Percentiles rank a stretch among this genome's conserved stretches.
Evolutionary conservation across 768 basidiomycete species (phyloP).

Genomic region (Phanerochaete sordida): DNA sequence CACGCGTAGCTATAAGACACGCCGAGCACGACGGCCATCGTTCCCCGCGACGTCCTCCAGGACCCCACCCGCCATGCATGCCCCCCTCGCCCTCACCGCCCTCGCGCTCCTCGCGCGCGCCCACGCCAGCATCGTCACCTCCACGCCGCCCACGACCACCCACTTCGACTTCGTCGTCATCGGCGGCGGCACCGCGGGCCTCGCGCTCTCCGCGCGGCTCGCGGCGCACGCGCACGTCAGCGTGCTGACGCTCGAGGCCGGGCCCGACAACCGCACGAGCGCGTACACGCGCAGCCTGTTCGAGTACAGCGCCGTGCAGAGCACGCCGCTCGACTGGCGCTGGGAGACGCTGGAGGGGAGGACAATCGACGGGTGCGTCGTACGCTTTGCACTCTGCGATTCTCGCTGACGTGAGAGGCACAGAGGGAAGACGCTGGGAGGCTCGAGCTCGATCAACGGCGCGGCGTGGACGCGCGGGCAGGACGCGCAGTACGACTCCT

Average conservation of each 20-base stretch:
- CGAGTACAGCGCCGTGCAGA: constrained; percentile 39
- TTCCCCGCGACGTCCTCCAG: neutral
- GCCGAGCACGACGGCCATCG: neutral
- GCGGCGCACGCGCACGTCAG: constrained; percentile 39
- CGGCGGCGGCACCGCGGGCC: constrained; percentile 45
- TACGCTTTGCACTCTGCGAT: neutral
- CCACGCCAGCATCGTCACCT: neutral
- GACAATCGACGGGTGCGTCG: constrained; percentile 35
- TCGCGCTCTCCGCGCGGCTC: constrained; percentile 43
- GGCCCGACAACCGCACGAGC: constrained; percentile 42
- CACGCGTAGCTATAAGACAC: too few species aligned
- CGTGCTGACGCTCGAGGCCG: constrained; percentile 51
- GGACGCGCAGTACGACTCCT: constrained; percentile 43
- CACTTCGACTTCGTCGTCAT: constrained; percentile 30
- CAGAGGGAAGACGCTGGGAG: constrained; percentile 44
- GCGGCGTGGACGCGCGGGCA: constrained; percentile 43
- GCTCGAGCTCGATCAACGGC: constrained; percentile 44
- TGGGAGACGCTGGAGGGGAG: constrained; percentile 43
- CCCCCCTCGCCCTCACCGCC: neutral
- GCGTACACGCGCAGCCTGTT: constrained; percentile 45
- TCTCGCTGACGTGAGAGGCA: neutral
- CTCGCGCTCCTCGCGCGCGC: neutral
- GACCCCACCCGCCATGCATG: neutral
- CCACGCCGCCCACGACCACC: neutral
- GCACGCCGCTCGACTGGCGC: constrained; percentile 41